phyloP scores from a whole-genome alignment of 2,329 filamentous ascomycete species.

The Pseudogymnoascus sp. region DNA sequence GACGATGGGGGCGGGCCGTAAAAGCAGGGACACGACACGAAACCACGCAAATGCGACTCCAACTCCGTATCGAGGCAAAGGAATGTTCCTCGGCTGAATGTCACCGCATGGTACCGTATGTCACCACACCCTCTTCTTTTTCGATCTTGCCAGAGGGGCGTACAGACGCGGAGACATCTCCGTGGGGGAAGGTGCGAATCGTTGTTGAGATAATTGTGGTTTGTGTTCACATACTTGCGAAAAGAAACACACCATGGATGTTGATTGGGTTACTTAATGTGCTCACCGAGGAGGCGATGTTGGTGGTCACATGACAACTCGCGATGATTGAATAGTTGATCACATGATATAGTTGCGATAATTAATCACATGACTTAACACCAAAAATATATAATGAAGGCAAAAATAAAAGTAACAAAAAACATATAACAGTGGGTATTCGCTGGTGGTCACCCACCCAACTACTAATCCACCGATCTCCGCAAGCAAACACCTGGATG shows the following conservation, averaged over 20 bases:
- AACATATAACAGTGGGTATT: too few relatives aligned
- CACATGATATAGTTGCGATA: neutral
- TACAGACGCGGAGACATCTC: neutral
- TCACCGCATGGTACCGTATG: neutral
- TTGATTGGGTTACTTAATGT: neutral
- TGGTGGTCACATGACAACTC: neutral
- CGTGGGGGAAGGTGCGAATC: neutral
- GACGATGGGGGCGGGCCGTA: neutral
- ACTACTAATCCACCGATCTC: too few relatives aligned
- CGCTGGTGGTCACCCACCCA: too few relatives aligned
- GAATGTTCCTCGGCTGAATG: slow-evolving; percentile 1
- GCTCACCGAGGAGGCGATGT: neutral
- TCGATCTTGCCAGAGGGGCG: neutral
- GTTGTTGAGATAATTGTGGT: neutral
- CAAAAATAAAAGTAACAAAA: too few relatives aligned
- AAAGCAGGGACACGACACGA: neutral
- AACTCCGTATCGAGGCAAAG: neutral
- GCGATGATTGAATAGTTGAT: neutral
- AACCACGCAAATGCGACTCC: neutral
- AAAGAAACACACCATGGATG: neutral
- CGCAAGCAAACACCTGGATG: too few relatives aligned
- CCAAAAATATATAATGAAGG: too few relatives aligned
- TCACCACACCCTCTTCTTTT: neutral
- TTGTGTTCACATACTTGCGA: neutral
- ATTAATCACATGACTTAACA: too few relatives aligned